phyloP scores from a whole-genome alignment of 441 rosid species.

The Syzygium malaccense region DNA sequence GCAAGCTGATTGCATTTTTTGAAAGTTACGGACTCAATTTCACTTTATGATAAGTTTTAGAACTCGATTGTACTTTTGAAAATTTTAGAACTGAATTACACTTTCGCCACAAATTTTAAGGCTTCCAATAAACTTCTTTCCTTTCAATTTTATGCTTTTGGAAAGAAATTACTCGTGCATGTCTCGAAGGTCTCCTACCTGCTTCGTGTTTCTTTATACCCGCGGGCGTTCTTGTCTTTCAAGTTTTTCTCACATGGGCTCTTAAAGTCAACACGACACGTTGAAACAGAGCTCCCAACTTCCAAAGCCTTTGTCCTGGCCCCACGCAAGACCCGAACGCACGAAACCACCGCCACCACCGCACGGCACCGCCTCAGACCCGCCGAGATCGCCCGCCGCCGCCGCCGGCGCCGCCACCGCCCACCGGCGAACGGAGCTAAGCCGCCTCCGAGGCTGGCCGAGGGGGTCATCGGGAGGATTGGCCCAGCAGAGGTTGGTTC shows the following conservation, averaged over 20 bases:
- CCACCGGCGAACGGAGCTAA: neutral
- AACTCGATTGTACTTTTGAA: accelerated
- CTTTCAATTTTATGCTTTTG: neutral
- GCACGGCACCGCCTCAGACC: neutral
- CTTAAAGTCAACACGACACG: neutral
- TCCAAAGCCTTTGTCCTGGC: neutral
- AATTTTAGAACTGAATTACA: too few species aligned
- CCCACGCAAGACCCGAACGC: neutral
- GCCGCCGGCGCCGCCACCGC: neutral
- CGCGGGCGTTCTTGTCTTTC: neutral
- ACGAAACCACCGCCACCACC: neutral
- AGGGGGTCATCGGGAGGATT: neutral
- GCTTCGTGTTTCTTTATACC: neutral
- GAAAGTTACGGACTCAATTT: too few species aligned
- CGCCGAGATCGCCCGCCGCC: neutral
- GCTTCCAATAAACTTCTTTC: too few species aligned
- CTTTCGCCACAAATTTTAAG: too few species aligned
- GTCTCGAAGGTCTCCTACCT: neutral
- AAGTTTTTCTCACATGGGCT: neutral
- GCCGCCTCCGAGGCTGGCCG: neutral
- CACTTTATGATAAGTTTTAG: too few species aligned
- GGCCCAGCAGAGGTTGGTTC: neutral
- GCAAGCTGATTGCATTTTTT: too few species aligned
- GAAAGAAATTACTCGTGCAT: neutral
- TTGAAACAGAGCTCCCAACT: neutral